These are phyloP conservation scores for Metschnikowia dekortorum DNA, from an alignment of 805 yeast species.

Conservation along the genomic window DNA sequence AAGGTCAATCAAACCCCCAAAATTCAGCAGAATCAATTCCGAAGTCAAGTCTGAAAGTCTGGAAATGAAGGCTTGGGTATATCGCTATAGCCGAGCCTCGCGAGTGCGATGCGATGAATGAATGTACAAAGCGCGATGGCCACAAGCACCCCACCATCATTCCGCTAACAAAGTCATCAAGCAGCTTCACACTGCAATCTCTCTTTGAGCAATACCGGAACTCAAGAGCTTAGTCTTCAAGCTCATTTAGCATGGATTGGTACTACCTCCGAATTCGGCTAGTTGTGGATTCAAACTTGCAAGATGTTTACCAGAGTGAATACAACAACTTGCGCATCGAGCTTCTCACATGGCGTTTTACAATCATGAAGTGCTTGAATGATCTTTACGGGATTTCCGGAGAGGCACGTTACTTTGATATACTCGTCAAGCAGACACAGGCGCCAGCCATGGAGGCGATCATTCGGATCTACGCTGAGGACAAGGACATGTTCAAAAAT, in stretches of 20 bases:
- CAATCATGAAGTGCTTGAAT: slow-evolving; percentile 21
- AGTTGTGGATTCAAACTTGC: slow-evolving; percentile 22
- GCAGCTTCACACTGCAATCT: too few species aligned
- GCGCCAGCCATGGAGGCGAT: slow-evolving; percentile 16
- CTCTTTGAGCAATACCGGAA: too few species aligned
- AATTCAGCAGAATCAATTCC: too few species aligned
- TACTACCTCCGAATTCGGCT: slow-evolving; percentile 20
- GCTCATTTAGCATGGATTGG: slow-evolving; percentile 17
- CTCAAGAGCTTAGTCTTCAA: too few species aligned
- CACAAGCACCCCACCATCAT: not conserved
- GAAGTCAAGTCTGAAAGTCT: not conserved
- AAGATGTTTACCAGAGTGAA: slow-evolving; percentile 8
- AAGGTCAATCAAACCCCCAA: too few species aligned
- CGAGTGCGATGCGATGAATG: too few species aligned
- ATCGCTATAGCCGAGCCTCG: too few species aligned
- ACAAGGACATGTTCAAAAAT: slow-evolving; percentile 25
- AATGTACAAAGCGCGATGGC: too few species aligned
- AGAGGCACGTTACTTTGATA: slow-evolving; percentile 27
- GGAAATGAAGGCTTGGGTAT: not conserved
- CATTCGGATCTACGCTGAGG: slow-evolving; percentile 28
- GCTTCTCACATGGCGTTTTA: slow-evolving; percentile 29
- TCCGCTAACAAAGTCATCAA: too few species aligned
- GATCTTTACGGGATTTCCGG: slow-evolving; percentile 33
- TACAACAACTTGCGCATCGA: slow-evolving; percentile 21
- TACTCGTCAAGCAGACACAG: slow-evolving; percentile 16